These are phyloP conservation scores for Chlorella sp. DNA, from an alignment of 139 green algal species.

Conservation along the genomic window DNA sequence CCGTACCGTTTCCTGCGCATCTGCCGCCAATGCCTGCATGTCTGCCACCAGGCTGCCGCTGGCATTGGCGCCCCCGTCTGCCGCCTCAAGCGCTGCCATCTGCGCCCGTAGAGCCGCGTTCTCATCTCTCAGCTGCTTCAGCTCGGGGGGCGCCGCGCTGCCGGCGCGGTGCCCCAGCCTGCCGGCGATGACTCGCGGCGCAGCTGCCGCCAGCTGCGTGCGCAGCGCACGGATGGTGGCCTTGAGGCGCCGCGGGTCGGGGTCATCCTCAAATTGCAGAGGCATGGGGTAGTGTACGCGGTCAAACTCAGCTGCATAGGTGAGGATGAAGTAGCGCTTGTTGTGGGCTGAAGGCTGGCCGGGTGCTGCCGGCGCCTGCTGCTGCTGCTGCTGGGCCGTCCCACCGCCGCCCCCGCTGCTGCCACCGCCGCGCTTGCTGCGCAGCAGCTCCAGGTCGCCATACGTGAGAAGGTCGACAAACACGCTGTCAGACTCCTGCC, in stretches of 20 bases:
- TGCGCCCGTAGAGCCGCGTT: constrained; percentile 60
- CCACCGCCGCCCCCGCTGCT: constrained; percentile 12
- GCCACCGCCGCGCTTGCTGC: constrained; percentile 51
- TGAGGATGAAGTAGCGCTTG: constrained; percentile 95
- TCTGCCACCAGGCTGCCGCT: constrained; percentile 5
- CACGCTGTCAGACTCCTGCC: constrained; percentile 78
- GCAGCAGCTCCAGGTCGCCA: constrained; percentile 84
- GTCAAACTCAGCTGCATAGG: constrained; percentile 92
- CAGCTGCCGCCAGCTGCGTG: constrained; percentile 38
- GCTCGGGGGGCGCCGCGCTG: constrained; percentile 29
- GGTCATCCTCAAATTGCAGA: constrained; percentile 76
- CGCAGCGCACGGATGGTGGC: constrained; percentile 68
- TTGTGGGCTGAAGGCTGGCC: constrained; percentile 41
- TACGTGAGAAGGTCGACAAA: constrained; percentile 91
- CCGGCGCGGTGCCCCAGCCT: constrained; percentile 2
- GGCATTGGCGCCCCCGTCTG: neutral
- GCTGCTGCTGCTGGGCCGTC: neutral
- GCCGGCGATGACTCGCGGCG: neutral
- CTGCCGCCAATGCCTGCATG: constrained; percentile 53
- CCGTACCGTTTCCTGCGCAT: constrained; percentile 52
- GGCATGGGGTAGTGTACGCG: constrained; percentile 92
- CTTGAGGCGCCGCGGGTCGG: constrained; percentile 70
- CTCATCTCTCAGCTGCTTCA: constrained; percentile 71
- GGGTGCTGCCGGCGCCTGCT: neutral
- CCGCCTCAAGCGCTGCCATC: constrained; percentile 29